Percentiles rank a stretch among this genome's conserved stretches.
phyloP scores from a whole-genome alignment of 257 asterid species.

The Echium plantagineum region DNA sequence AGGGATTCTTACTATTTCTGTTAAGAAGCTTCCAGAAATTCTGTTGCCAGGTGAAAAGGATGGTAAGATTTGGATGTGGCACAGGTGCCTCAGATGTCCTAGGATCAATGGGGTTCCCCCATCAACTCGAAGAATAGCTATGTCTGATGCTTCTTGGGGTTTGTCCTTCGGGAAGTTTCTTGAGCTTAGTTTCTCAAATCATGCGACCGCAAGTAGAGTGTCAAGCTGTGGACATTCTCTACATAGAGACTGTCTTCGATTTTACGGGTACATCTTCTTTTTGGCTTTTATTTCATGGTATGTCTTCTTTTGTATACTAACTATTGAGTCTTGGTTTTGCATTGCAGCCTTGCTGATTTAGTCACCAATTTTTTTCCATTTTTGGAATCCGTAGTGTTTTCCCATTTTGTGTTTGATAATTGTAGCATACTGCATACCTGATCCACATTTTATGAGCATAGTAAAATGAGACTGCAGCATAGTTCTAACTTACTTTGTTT shows the following conservation, averaged over 20 bases:
- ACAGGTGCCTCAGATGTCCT: slow-evolving; percentile 69
- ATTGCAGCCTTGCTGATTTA: not conserved
- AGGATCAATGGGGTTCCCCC: slow-evolving; percentile 59
- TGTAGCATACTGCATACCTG: too few species aligned
- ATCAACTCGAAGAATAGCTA: slow-evolving; percentile 49
- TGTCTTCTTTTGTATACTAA: not conserved
- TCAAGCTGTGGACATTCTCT: slow-evolving; percentile 79
- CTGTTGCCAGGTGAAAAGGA: slow-evolving; percentile 57
- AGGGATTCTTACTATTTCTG: slow-evolving; percentile 70
- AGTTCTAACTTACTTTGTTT: too few species aligned
- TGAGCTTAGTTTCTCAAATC: slow-evolving; percentile 79
- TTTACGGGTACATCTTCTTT: slow-evolving; percentile 49
- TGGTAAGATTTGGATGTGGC: slow-evolving; percentile 89
- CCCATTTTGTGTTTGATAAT: too few species aligned
- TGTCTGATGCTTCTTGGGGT: slow-evolving; percentile 81
- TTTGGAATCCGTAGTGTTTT: too few species aligned
- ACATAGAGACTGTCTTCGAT: slow-evolving; percentile 77
- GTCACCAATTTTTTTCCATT: slow-evolving; percentile 1
- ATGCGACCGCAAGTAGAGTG: slow-evolving; percentile 79
- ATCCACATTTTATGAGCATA: too few species aligned
- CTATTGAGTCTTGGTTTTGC: slow-evolving; percentile 3
- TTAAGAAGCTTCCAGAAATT: slow-evolving; percentile 37
- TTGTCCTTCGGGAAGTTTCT: slow-evolving; percentile 67
- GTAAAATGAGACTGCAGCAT: too few species aligned
- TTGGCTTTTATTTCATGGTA: too few species aligned